These are phyloP conservation scores for Salix caprea DNA, from an alignment of 345 rosid species.

Conservation along the genomic window DNA sequence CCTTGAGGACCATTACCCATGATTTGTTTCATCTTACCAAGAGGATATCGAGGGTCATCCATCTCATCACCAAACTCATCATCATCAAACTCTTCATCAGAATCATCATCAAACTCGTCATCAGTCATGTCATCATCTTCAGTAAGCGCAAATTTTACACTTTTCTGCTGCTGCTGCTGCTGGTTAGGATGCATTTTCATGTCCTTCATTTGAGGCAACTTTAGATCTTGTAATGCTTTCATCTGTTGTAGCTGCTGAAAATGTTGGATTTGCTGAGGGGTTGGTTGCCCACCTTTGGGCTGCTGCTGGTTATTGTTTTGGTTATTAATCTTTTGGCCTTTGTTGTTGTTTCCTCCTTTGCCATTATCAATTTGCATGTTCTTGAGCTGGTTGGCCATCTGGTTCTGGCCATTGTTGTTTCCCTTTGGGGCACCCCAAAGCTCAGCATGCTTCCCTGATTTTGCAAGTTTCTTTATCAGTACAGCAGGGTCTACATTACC, in stretches of 20 bases:
- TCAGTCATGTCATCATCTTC: conserved; percentile 54
- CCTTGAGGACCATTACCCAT: conserved; percentile 43
- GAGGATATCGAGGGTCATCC: conserved; percentile 44
- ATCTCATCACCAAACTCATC: conserved; percentile 36
- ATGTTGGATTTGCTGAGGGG: conserved; percentile 37
- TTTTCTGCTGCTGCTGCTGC: conserved; percentile 38
- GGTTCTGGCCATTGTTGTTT: conserved; percentile 47
- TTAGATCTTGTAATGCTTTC: conserved; percentile 64
- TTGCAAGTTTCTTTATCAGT: conserved; percentile 80
- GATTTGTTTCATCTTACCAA: conserved; percentile 49
- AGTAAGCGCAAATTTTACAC: conserved; percentile 43
- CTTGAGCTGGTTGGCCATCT: conserved; percentile 60
- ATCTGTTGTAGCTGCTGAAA: conserved; percentile 59
- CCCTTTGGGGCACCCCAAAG: conserved; percentile 64
- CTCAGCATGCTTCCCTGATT: conserved; percentile 92
- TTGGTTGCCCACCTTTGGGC: conserved; percentile 49
- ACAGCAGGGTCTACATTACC: conserved; percentile 64
- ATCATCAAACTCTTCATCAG: conserved; percentile 40
- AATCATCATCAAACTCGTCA: conserved; percentile 45
- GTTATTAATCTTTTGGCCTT: conserved; percentile 48
- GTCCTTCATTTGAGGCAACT: conserved; percentile 58
- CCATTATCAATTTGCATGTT: conserved; percentile 68
- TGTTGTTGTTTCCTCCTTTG: conserved; percentile 50
- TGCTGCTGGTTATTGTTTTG: conserved; percentile 43
- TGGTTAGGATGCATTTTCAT: conserved; percentile 42